Evolutionary conservation across 192 early-diverging fungal species (phyloP).

Genomic region (Rhizophagus clarus): DNA sequence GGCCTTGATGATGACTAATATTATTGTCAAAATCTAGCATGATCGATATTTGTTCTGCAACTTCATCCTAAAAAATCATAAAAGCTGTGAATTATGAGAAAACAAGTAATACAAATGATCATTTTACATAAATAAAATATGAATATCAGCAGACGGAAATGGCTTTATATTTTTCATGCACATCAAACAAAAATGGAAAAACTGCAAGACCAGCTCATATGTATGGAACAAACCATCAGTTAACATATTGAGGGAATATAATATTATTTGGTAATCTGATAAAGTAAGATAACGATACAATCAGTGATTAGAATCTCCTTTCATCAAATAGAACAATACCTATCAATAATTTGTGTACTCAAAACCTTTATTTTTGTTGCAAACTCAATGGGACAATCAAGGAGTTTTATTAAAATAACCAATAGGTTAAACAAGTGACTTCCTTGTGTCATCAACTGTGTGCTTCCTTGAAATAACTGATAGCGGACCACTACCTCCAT

Average conservation of each 20-base stretch:
- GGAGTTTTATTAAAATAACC: background rate
- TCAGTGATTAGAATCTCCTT: background rate
- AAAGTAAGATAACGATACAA: background rate
- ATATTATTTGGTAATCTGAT: background rate
- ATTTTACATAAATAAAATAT: slow-evolving; percentile 29
- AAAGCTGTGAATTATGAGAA: background rate
- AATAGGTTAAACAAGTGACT: slow-evolving; percentile 6
- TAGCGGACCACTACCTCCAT: slow-evolving; percentile 26
- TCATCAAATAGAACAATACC: background rate
- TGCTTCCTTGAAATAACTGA: background rate
- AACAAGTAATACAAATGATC: background rate
- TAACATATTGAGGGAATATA: slow-evolving; percentile 20
- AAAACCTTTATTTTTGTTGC: background rate
- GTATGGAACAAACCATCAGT: slow-evolving; percentile 12
- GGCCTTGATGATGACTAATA: background rate
- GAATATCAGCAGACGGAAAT: slow-evolving; percentile 8
- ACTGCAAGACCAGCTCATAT: slow-evolving; percentile 9
- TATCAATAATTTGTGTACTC: background rate
- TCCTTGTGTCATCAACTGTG: slow-evolving; percentile 6
- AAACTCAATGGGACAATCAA: background rate
- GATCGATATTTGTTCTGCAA: slow-evolving; percentile 4
- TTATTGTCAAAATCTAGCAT: background rate
- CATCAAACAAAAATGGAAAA: slow-evolving; percentile 25
- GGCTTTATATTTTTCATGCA: background rate
- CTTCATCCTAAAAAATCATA: background rate